These are phyloP conservation scores for Hypoxylon sp. DNA, from an alignment of 2,329 filamentous ascomycete genomes.

Conservation along the genomic window DNA sequence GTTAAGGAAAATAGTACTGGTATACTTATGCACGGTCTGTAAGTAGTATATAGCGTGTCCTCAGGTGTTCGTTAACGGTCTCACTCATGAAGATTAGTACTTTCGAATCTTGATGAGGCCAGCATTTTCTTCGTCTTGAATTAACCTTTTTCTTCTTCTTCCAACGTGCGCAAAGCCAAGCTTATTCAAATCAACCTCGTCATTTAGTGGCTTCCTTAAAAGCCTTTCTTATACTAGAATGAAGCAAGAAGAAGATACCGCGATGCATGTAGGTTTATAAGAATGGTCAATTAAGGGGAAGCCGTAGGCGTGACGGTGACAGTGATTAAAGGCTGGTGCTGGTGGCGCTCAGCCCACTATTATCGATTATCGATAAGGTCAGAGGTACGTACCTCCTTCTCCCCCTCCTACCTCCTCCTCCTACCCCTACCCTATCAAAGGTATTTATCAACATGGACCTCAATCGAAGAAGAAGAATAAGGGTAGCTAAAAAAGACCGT, in stretches of 20 bases:
- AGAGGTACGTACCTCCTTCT: not conserved
- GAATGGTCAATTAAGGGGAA: constrained; percentile 9
- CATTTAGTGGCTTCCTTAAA: constrained; percentile 4
- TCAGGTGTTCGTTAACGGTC: constrained; percentile 2
- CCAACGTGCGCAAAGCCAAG: not conserved
- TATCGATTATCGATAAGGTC: constrained; percentile 24
- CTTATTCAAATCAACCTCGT: not conserved
- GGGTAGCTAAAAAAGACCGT: too few species aligned
- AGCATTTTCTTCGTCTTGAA: constrained; percentile 24
- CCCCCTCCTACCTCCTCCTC: too few species aligned
- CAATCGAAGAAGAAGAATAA: too few species aligned
- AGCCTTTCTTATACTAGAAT: constrained; percentile 2
- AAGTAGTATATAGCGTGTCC: constrained; percentile 4
- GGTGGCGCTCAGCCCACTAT: constrained; percentile 15
- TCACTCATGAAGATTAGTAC: constrained; percentile 27
- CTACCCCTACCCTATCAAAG: too few species aligned
- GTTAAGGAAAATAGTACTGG: constrained; percentile 2
- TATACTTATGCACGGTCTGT: constrained; percentile 10
- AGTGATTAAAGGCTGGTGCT: constrained; percentile 20
- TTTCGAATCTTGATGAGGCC: constrained; percentile 22
- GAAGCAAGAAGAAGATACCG: constrained; percentile 1
- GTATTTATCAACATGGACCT: too few species aligned
- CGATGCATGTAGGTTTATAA: constrained; percentile 10
- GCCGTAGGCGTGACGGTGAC: not conserved
- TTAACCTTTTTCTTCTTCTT: not conserved